phyloP scores from a whole-genome alignment of 2,329 filamentous ascomycete species.

The Diaporthe vaccinii region DNA sequence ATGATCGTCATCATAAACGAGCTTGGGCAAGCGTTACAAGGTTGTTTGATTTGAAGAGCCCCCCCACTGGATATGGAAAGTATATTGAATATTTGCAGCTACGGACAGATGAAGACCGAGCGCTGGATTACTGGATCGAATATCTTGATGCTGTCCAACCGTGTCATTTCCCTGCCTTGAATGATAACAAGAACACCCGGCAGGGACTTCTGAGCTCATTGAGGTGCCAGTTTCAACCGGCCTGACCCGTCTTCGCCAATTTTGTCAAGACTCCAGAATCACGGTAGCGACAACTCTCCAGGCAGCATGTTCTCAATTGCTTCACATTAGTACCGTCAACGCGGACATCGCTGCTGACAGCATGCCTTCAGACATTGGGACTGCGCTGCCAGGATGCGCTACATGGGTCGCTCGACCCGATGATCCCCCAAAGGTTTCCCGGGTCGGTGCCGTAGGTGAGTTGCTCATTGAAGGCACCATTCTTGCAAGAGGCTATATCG shows the following conservation, averaged over 20 bases:
- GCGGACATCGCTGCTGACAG: background rate
- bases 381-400: background rate
- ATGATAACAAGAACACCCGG: background rate
- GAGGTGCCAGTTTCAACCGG: background rate
- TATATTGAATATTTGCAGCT: background rate
- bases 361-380: background rate
- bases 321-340: background rate
- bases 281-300: conserved; percentile 53
- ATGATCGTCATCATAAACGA: background rate
- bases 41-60: background rate
- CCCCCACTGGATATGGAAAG: background rate
- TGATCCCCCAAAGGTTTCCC: background rate
- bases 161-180: background rate
- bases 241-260: background rate
- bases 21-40: background rate
- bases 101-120: background rate
- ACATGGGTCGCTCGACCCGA: conserved; percentile 7
- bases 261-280: background rate
- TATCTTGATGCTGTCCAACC: background rate
- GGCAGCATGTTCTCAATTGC: conserved; percentile 8
- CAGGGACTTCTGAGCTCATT: background rate
- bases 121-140: background rate
- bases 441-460: background rate
- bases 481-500: background rate
- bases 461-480: conserved; percentile 12